These are phyloP conservation scores for Schizothecium vesticola DNA, from an alignment of 495 filamentous ascomycete species.

Conservation along the genomic window DNA sequence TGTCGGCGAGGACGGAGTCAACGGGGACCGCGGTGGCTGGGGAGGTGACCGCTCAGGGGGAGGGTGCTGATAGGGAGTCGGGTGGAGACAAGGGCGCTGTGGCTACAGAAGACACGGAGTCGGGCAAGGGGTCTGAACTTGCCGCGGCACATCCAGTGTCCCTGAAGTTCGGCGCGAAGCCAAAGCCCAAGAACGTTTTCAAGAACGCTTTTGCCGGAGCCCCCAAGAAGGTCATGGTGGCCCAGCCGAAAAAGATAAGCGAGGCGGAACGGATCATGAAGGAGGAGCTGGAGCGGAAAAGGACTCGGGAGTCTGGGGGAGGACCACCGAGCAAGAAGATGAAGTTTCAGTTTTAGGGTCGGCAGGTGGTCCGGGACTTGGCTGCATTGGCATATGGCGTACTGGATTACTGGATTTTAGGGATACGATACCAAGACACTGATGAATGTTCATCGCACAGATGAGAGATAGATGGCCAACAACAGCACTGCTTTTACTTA, in stretches of 20 bases:
- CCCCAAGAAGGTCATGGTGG: constrained; percentile 55
- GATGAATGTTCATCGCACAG: neutral
- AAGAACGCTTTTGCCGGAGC: constrained; percentile 58
- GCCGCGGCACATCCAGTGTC: constrained; percentile 35
- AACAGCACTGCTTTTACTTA: neutral
- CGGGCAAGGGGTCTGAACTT: constrained; percentile 6
- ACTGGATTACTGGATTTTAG: neutral
- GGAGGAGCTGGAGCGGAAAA: constrained; percentile 72
- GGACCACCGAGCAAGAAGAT: constrained; percentile 36
- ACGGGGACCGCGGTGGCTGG: neutral
- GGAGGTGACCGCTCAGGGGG: constrained; percentile 10
- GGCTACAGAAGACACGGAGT: neutral
- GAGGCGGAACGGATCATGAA: constrained; percentile 91
- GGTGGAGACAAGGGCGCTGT: neutral
- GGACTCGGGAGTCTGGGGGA: constrained; percentile 41
- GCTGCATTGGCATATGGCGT: constrained; percentile 3
- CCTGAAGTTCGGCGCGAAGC: constrained; percentile 53
- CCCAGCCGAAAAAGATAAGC: constrained; percentile 70
- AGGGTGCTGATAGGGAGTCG: constrained; percentile 13
- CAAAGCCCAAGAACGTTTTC: constrained; percentile 79
- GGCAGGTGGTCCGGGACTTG: neutral
- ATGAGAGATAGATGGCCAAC: neutral
- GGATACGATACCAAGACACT: constrained; percentile 17
- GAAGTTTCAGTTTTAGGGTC: constrained; percentile 22
- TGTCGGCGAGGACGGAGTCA: neutral